Evolutionary conservation across 257 asterid species (phyloP).

Genomic region (Solanum tarapatanum): DNA sequence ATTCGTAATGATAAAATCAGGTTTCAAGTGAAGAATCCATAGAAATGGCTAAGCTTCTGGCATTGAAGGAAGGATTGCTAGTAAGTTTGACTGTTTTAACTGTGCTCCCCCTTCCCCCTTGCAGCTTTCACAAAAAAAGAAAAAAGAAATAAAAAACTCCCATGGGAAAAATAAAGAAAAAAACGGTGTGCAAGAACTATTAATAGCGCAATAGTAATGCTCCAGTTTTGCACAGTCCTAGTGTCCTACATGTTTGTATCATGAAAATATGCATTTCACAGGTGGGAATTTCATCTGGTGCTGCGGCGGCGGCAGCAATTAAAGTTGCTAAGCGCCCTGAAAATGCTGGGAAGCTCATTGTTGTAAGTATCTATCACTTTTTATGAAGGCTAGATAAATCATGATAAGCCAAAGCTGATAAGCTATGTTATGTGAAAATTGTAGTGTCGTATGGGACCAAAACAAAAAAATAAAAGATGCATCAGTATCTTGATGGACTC

Average conservation of each 20-base stretch:
- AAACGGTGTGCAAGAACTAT: background rate
- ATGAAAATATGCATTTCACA: slow-evolving; percentile 10
- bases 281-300: slow-evolving; percentile 97
- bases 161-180: background rate
- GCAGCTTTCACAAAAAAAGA: background rate
- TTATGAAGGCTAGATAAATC: background rate
- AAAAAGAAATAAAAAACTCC: background rate
- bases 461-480: background rate
- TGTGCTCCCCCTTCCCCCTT: background rate
- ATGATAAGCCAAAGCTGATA: background rate
- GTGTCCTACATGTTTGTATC: background rate
- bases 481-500: background rate
- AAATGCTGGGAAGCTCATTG: slow-evolving; percentile 80
- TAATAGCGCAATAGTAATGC: background rate
- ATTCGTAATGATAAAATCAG: slow-evolving; percentile 16
- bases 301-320: slow-evolving; percentile 84
- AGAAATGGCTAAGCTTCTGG: slow-evolving; percentile 88
- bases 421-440: background rate
- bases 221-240: too few species aligned
- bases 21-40: slow-evolving; percentile 85
- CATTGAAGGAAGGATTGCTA: slow-evolving; percentile 76
- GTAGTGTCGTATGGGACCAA: background rate
- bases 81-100: slow-evolving; percentile 21
- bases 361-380: slow-evolving; percentile 37
- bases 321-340: slow-evolving; percentile 68